Percentiles rank a stretch among this genome's conserved stretches.
Conservation (phyloP, 805 yeast genomes). For the Teunomyces barrocoloradensis region DNA sequence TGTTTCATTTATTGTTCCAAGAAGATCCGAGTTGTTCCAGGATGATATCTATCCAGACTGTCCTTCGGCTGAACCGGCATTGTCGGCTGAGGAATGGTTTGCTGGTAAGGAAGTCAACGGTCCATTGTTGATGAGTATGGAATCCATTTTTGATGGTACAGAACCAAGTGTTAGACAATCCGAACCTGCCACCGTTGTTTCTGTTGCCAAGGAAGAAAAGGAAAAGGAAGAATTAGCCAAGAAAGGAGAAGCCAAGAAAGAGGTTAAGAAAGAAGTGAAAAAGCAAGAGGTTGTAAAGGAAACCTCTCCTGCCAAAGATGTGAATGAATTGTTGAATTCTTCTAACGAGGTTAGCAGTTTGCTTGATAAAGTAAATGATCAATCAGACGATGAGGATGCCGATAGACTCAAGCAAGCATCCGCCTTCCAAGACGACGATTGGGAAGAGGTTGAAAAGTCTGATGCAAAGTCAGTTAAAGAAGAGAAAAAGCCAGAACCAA, state of each 20-base stretch:
- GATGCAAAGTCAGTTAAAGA: neutral
- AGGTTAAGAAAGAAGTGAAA: conserved; percentile 6
- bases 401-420: conserved; percentile 15
- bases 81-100: conserved; percentile 76
- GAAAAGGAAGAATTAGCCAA: conserved; percentile 16
- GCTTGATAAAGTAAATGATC: conserved; percentile 37
- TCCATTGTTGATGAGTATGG: conserved; percentile 77
- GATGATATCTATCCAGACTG: conserved; percentile 91
- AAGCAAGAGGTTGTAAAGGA: conserved; percentile 10
- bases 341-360: conserved; percentile 34
- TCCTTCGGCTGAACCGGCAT: conserved; percentile 75
- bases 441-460: conserved; percentile 40
- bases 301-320: conserved; percentile 18
- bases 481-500: neutral
- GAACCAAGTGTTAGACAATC: conserved; percentile 49
- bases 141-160: conserved; percentile 73
- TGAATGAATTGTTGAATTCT: conserved; percentile 38
- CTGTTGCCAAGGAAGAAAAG: conserved; percentile 22
- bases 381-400: conserved; percentile 37
- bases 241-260: conserved; percentile 12
- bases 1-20: conserved; percentile 87
- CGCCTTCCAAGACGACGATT: conserved; percentile 28
- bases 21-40: conserved; percentile 91
- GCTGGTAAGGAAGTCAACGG: conserved; percentile 77
- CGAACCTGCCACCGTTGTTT: conserved; percentile 29